Conservation (phyloP, 2,329 filamentous ascomycete genomes). For the Aspergillus quadrilineatus region DNA sequence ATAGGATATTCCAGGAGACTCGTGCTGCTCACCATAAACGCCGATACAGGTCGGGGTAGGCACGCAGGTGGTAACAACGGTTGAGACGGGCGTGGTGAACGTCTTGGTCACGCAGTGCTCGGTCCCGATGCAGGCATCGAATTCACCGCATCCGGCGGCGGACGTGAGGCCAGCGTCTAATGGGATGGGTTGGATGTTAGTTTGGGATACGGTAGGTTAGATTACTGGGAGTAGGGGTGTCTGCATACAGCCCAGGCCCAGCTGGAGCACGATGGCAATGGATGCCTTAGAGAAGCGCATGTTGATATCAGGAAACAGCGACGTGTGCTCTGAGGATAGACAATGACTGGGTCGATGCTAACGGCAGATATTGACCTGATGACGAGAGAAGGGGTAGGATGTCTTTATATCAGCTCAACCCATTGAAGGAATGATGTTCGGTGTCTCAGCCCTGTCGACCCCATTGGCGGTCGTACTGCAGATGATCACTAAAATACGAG, state of each 20-base stretch:
- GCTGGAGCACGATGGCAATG: no score
- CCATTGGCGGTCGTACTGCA: constrained; percentile 5
- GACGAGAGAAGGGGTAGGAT: not conserved
- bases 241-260: no score
- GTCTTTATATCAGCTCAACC: not conserved
- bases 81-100: constrained; percentile 16
- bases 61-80: constrained; percentile 25
- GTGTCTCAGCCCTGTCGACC: constrained; percentile 6
- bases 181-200: no score
- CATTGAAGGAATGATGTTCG: not conserved
- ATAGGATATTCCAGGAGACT: no score
- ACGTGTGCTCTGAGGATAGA: no score
- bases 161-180: no score
- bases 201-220: no score
- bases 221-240: no score
- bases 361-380: no score
- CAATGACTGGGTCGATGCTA: no score
- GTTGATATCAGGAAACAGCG: no score
- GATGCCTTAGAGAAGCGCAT: no score
- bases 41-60: constrained; percentile 26
- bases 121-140: constrained; percentile 14
- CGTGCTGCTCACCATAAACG: constrained; percentile 24
- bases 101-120: constrained; percentile 11
- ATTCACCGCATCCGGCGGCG: constrained; percentile 4
- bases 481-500: constrained; percentile 11